Evolutionary conservation across 257 asterid species (phyloP), one percentile per base, ranked within the genome.

Genomic region (Craterostigma plantagineum): DNA sequence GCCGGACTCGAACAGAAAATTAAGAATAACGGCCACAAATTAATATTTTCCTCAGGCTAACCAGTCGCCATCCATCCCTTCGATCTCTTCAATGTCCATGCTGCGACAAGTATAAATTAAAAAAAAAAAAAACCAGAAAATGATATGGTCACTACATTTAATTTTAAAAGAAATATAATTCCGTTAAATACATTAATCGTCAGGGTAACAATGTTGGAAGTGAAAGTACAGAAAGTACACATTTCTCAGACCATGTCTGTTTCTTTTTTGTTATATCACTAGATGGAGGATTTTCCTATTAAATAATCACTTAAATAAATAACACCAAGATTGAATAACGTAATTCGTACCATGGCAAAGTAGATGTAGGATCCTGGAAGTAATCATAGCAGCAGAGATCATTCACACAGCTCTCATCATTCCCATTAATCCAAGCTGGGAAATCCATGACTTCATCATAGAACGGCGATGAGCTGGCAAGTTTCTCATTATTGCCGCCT

Each of bases 11-110:
- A 11, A 61, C 12, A 35, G 9, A 35, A 35, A 35, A 12, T 45
- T 58, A 42, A 42, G 59, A 53, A 48, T 38, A 54, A 50, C 61
- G 59, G 51, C 53, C 66, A 53, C 52, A 62, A 69, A 14, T 1
- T 3, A 67, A 69, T 49, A 69, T 70, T 71, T 62, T 59, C 59
- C 75, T 68, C 75, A 78, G 62, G 87, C 73, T 49, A 78, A 64
- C 94, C 96, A 84, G 49, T 76, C 96, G 45, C 63, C 95, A 54
- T 83, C 86, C 76, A 79, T 79, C 35, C 77, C 92, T 63, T 84
- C 93, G 54, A 79, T 84, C 61, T 77, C 96, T 55, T 67, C 93
- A 35, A 84, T 84, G 56, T 79, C 95, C 91, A 83, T 71, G 63
- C 95, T 86, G 92, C 75, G 60, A 44, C n/a, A n/a, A n/a, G n/a